These are phyloP conservation scores for Hermanozyma aechmeae DNA, from an alignment of 805 yeast genomes.

Conservation along the genomic window DNA sequence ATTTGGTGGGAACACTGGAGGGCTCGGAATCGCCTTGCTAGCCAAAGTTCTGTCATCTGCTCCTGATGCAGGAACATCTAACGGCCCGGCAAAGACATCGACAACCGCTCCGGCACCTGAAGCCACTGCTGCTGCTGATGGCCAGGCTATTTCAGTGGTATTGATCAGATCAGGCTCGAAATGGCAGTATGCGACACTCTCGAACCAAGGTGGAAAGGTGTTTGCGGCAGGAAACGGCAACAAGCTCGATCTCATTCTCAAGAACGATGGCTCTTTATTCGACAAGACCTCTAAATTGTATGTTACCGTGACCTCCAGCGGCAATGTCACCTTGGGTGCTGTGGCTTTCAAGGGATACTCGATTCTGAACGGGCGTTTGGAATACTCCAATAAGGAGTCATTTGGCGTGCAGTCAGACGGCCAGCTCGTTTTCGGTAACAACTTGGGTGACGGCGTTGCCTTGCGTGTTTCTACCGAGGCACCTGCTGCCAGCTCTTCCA, in stretches of 20 bases:
- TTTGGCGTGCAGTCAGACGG: constrained; percentile 1
- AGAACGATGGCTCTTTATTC: constrained; percentile 15
- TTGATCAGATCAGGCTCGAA: constrained; percentile 17
- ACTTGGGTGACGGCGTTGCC: not conserved
- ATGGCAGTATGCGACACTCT: constrained; percentile 11
- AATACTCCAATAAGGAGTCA: constrained; percentile 1
- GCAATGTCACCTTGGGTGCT: constrained; percentile 3
- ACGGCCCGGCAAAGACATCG: too few relatives aligned
- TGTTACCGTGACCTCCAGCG: too few relatives aligned
- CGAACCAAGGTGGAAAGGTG: constrained; percentile 2
- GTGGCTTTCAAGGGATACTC: constrained; percentile 6
- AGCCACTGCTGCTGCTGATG: constrained; percentile 18
- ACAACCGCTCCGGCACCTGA: too few relatives aligned
- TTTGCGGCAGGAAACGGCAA: constrained; percentile 6
- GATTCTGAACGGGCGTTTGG: too few relatives aligned
- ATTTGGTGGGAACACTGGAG: too few relatives aligned
- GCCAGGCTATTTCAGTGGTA: constrained; percentile 11
- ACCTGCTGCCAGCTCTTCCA: not conserved
- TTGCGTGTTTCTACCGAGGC: constrained; percentile 2
- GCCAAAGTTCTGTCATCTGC: too few relatives aligned
- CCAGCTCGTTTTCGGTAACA: not conserved
- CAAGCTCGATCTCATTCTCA: constrained; percentile 11
- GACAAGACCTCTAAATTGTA: constrained; percentile 10
- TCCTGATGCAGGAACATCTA: too few relatives aligned
- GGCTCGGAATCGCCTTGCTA: too few relatives aligned